These are phyloP conservation scores for Clonostachys byssicola DNA, from an alignment of 2,329 filamentous ascomycete genomes.

Conservation along the genomic window DNA sequence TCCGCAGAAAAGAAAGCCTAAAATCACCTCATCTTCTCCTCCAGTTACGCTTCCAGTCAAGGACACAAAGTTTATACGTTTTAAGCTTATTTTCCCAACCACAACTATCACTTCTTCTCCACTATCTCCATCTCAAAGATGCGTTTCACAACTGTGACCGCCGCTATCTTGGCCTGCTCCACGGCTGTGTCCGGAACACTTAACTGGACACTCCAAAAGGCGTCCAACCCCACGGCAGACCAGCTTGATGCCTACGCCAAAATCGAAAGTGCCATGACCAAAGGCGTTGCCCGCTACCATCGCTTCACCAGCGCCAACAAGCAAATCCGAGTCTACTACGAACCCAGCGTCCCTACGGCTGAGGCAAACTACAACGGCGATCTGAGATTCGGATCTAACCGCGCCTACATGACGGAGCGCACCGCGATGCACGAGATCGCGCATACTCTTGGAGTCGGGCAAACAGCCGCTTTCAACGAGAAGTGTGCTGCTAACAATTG, in stretches of 20 bases:
- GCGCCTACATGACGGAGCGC: slow-evolving; percentile 41
- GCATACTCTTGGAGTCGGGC: slow-evolving; percentile 41
- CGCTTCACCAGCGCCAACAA: slow-evolving; percentile 27
- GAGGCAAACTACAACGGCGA: slow-evolving; percentile 40
- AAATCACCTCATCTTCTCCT: no score
- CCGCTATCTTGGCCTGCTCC: slow-evolving; percentile 19
- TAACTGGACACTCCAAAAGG: slow-evolving; percentile 29
- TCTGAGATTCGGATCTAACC: slow-evolving; percentile 38
- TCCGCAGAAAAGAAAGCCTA: no score
- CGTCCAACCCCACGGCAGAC: slow-evolving; percentile 32
- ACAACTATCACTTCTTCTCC: no score
- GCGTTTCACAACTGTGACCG: slow-evolving; percentile 22
- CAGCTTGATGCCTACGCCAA: slow-evolving; percentile 34
- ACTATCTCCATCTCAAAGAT: slow-evolving; percentile 11
- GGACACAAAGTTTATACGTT: no score
- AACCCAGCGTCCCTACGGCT: slow-evolving; percentile 36
- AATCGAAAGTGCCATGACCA: slow-evolving; percentile 35
- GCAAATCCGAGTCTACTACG: slow-evolving; percentile 31
- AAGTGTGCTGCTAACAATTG: slow-evolving; percentile 33
- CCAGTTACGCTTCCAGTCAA: no score
- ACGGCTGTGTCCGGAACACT: slow-evolving; percentile 24
- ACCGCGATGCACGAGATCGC: slow-evolving; percentile 43
- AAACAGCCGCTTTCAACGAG: slow-evolving; percentile 30
- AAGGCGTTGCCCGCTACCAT: slow-evolving; percentile 33
- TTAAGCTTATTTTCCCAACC: no score